Evolutionary conservation across 495 filamentous ascomycete genomes (phyloP).

Genomic region (Trichoderma asperelloides): DNA sequence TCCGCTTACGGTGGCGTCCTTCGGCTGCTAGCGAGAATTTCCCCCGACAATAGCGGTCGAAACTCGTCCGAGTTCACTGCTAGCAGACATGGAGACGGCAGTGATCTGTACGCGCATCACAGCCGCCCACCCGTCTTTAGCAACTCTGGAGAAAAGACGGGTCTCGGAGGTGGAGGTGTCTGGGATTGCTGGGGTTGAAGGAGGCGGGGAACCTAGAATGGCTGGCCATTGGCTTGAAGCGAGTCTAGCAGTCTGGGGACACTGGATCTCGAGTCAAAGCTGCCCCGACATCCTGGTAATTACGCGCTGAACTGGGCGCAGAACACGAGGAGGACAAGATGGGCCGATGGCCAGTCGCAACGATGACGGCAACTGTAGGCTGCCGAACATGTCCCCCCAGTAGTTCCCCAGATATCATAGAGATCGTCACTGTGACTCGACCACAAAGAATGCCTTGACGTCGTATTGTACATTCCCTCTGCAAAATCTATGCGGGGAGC

Average conservation of each 20-base stretch:
- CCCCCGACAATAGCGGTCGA: neutral
- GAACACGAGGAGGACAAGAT: neutral
- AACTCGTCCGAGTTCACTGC: neutral
- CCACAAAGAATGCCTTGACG: neutral
- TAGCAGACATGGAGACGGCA: neutral
- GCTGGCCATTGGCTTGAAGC: neutral
- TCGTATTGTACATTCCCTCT: neutral
- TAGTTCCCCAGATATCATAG: neutral
- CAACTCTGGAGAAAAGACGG: constrained; percentile 7
- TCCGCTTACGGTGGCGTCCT: neutral
- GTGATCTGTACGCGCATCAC: neutral
- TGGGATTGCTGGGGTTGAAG: neutral
- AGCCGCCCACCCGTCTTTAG: neutral
- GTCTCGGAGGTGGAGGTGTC: neutral
- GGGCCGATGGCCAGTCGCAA: neutral
- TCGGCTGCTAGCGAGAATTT: neutral
- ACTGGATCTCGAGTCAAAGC: constrained; percentile 1
- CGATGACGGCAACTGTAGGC: neutral
- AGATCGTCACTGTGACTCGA: neutral
- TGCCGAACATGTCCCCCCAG: neutral
- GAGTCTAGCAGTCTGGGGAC: neutral
- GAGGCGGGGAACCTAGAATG: neutral
- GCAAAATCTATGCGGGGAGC: neutral
- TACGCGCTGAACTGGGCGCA: neutral
- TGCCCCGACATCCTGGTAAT: constrained; percentile 1